Percentiles rank a stretch among this genome's conserved stretches.
These are phyloP conservation scores for Cruciata laevipes DNA, from an alignment of 257 asterid genomes.

Conservation along the genomic window DNA sequence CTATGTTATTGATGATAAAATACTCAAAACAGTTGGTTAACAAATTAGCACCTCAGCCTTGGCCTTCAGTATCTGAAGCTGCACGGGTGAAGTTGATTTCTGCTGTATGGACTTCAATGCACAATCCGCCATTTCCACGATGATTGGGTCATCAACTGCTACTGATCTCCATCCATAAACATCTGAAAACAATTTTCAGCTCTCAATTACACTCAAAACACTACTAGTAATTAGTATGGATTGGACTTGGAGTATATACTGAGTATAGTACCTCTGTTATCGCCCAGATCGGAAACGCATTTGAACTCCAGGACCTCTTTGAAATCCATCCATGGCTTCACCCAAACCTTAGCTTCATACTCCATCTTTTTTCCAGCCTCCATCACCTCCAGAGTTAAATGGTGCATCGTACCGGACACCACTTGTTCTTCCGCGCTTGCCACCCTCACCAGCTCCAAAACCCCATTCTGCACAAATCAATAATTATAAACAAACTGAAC, in stretches of 20 bases:
- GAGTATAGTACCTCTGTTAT: constrained; percentile 42
- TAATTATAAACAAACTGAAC: too few relatives aligned
- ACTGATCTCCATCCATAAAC: constrained; percentile 60
- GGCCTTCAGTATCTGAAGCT: constrained; percentile 25
- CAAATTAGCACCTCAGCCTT: constrained; percentile 49
- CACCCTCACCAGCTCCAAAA: constrained; percentile 76
- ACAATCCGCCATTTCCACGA: constrained; percentile 78
- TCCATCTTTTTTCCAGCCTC: constrained; percentile 75
- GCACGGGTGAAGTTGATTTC: constrained; percentile 70
- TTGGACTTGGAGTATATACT: too few relatives aligned
- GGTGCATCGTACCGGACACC: constrained; percentile 73
- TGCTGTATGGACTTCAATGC: constrained; percentile 67
- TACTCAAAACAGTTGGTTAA: too few relatives aligned
- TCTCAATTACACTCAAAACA: too few relatives aligned
- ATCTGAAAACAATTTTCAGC: too few relatives aligned
- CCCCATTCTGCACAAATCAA: constrained; percentile 41
- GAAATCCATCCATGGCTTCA: constrained; percentile 81
- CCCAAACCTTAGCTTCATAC: constrained; percentile 89
- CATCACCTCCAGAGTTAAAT: constrained; percentile 71
- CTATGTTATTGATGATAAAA: too few relatives aligned
- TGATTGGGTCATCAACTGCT: constrained; percentile 70
- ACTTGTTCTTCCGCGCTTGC: constrained; percentile 69
- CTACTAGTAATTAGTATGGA: too few relatives aligned
- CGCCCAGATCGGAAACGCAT: constrained; percentile 67
- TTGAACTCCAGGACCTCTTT: constrained; percentile 81